Percentiles rank a stretch among this genome's conserved stretches.
These are phyloP conservation scores for Tremellales sp. DNA, from an alignment of 1,284 basidiomycete species.

Conservation along the genomic window DNA sequence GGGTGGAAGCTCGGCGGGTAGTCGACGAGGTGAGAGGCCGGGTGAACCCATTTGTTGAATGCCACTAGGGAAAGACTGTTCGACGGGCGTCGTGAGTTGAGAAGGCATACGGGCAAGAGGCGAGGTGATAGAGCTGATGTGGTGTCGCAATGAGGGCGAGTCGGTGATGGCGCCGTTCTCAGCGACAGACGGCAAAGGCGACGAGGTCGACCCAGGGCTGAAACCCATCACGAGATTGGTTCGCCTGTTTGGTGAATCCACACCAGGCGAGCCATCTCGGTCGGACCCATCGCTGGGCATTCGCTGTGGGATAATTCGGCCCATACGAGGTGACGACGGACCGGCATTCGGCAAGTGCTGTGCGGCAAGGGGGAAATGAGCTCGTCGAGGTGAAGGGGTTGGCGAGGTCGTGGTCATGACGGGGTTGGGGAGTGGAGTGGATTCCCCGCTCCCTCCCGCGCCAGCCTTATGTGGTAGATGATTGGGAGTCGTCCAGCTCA, in stretches of 20 bases:
- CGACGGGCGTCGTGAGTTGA: slow-evolving; percentile 24
- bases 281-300: neutral
- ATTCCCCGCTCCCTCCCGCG: neutral
- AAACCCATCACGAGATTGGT: slow-evolving; percentile 18
- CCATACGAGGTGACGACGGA: neutral
- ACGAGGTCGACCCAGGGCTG: slow-evolving; percentile 11
- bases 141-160: slow-evolving; percentile 5
- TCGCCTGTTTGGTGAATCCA: slow-evolving; percentile 5
- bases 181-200: slow-evolving; percentile 13
- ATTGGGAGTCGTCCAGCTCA: neutral
- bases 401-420: slow-evolving; percentile 6
- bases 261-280: neutral
- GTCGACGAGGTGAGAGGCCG: neutral
- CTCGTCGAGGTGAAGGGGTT: slow-evolving; percentile 11
- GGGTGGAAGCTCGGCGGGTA: slow-evolving; percentile 20
- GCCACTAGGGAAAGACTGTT: slow-evolving; percentile 12
- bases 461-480: too few species aligned
- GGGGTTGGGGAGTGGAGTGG: slow-evolving; percentile 6
- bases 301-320: neutral
- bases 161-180: slow-evolving; percentile 2
- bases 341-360: neutral
- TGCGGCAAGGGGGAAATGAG: neutral
- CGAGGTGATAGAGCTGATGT: slow-evolving; percentile 1
- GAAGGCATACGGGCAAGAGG: slow-evolving; percentile 17
- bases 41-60: slow-evolving; percentile 8